These are phyloP conservation scores for Talaromyces sp. DNA, from an alignment of 2,329 filamentous ascomycete species.

Conservation along the genomic window DNA sequence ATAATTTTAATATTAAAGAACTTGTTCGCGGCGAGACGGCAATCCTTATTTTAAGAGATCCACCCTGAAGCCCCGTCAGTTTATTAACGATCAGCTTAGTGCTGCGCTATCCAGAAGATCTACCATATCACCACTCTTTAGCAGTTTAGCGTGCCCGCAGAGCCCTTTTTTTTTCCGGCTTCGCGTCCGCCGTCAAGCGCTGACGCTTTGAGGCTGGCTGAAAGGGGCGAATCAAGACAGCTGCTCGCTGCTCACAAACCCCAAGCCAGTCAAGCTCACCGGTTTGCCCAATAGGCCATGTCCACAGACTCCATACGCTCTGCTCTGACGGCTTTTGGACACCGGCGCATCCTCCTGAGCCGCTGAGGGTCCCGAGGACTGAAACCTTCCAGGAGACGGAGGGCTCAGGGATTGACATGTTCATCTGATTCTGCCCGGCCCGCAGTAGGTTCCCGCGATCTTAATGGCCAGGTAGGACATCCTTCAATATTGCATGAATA, in stretches of 20 bases:
- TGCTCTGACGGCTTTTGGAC: neutral
- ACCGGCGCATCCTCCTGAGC: no score
- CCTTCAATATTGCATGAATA: neutral
- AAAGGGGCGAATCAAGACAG: neutral
- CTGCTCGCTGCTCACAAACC: neutral
- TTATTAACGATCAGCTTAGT: neutral
- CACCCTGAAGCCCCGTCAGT: neutral
- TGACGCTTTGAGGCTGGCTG: neutral
- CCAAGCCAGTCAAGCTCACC: neutral
- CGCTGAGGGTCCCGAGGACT: neutral
- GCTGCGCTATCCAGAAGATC: neutral
- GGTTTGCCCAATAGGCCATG: neutral
- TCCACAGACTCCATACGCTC: no score
- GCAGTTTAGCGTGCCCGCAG: neutral
- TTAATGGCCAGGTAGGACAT: neutral
- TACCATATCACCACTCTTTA: neutral
- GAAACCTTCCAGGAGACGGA: neutral
- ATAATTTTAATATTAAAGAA: neutral
- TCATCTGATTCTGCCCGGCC: neutral
- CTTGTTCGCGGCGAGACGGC: neutral
- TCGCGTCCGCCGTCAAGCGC: neutral
- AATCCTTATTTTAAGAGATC: neutral
- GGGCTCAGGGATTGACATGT: neutral
- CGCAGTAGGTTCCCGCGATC: neutral
- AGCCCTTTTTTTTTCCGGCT: neutral